Percentiles rank a stretch among this genome's conserved stretches.
These are phyloP conservation scores for Chaetomiaceae sp. DNA, from an alignment of 2,329 filamentous ascomycete genomes.

Conservation along the genomic window DNA sequence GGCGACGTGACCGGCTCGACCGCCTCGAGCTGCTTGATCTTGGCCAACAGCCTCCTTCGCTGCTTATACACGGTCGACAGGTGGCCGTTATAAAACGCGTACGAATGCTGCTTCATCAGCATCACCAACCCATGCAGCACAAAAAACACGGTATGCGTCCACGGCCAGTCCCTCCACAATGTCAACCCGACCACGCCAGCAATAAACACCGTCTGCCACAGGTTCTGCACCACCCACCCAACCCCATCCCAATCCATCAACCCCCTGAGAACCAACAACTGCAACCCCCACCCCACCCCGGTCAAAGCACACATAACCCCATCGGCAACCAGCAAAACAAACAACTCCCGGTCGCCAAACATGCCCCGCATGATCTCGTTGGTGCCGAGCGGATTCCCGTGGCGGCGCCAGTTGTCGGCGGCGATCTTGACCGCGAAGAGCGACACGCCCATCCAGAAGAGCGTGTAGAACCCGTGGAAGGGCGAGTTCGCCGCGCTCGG, in stretches of 20 bases:
- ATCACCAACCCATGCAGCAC: slow-evolving; percentile 69
- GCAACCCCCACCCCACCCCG: slow-evolving; percentile 60
- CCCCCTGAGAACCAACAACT: slow-evolving; percentile 51
- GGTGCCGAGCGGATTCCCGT: slow-evolving; percentile 63
- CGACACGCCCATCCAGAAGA: slow-evolving; percentile 70
- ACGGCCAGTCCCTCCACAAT: slow-evolving; percentile 69
- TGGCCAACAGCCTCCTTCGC: slow-evolving; percentile 39
- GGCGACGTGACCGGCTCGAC: slow-evolving; percentile 43
- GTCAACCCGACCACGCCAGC: slow-evolving; percentile 59
- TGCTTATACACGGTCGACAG: slow-evolving; percentile 56
- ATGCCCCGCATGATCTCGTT: slow-evolving; percentile 70
- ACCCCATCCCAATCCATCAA: slow-evolving; percentile 60
- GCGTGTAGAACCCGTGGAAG: slow-evolving; percentile 73
- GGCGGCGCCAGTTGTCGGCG: slow-evolving; percentile 61
- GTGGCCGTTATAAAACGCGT: slow-evolving; percentile 74
- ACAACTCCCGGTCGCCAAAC: slow-evolving; percentile 45
- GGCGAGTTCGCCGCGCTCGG: slow-evolving; percentile 58
- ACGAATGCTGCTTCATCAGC: slow-evolving; percentile 81
- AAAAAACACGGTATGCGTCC: slow-evolving; percentile 77
- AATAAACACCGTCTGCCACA: slow-evolving; percentile 66
- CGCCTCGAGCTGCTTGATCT: slow-evolving; percentile 53
- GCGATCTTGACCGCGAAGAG: slow-evolving; percentile 63
- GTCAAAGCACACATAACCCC: slow-evolving; percentile 64
- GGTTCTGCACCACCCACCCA: slow-evolving; percentile 71
- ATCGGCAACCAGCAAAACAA: slow-evolving; percentile 58